Base-by-base conservation (phyloP, 78 protist genomes). In the Dictyostelium firmibasis region DNA sequence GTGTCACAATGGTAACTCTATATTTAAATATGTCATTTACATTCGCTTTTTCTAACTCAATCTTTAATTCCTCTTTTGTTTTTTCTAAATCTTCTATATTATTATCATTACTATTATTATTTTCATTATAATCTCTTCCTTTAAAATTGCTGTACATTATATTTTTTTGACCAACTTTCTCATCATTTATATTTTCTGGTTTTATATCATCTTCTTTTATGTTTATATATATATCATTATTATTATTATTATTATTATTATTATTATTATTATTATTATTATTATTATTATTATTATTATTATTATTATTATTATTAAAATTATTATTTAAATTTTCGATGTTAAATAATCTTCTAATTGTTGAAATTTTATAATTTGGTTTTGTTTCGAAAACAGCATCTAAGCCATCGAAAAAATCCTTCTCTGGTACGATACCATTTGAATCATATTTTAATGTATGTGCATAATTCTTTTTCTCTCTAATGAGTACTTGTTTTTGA, bases 361-460 rank as follows among this genome's bases (percentile, higher is more conserved):
- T 38, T 18, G 83, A 35, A 16, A 31, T 77, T 77, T 41, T 77
- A 77, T n/a, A 86, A 36, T 60, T 57, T 7, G 83, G 83, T 1
- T 57, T 57, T 6, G 53, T 86, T 27, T 74, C 78, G 76, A 86
- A 86, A 23, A 13, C 44, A 13, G 35, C 25, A 43, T 77, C 69
- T 76, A 86, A 60, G 31, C 92, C 92, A 35, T 60, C 67, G 77
- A 76, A 77, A 86, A 86, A 86, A 77, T 86, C 92, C 27, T 86
- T 20, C 4, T 35, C 44, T 36, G 92, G 92, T 29, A 77, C 38
- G 23, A 72, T 72, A 31, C 79, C 79, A 72, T 72, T 10, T 72
- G 79, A 72, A 72, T 72, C 79, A 25, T 72, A 72, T 72, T 72
- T 33, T 33, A 72, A 72, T 33, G 2, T 8, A 16, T 33, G 36